A percentile compares a stretch with the other conserved stretches of the same genome.
phyloP scores from a whole-genome alignment of 257 asterid species.

The Lithospermum erythrorhizon region DNA sequence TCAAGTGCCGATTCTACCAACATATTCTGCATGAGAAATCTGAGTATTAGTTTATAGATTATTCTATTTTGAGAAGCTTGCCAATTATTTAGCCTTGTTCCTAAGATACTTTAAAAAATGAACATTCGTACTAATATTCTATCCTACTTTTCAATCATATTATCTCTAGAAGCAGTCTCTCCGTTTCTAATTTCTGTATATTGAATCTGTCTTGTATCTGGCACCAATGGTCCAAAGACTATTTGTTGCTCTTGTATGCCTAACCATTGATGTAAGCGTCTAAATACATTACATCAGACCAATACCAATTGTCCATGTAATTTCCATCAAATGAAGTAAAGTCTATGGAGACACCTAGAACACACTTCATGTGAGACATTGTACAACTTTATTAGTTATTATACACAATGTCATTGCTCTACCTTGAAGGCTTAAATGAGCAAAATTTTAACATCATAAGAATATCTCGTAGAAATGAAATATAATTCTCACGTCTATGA shows the following conservation, averaged over 20 bases:
- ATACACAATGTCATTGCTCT: background rate
- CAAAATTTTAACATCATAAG: background rate
- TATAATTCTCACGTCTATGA: too few relatives aligned
- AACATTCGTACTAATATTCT: too few relatives aligned
- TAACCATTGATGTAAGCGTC: background rate
- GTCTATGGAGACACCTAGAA: background rate
- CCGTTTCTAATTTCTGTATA: background rate
- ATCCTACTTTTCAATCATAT: too few relatives aligned
- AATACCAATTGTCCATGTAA: background rate
- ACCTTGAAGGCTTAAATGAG: background rate
- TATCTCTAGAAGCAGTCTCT: background rate
- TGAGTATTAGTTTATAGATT: background rate
- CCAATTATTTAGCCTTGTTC: background rate
- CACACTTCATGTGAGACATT: background rate
- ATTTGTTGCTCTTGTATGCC: background rate
- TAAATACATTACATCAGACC: background rate
- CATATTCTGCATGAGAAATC: constrained; percentile 34
- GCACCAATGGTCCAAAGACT: background rate
- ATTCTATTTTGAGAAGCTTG: background rate
- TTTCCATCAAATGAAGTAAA: too few relatives aligned
- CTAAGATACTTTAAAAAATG: background rate
- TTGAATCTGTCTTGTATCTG: background rate
- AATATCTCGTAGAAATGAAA: too few relatives aligned
- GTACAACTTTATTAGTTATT: background rate
- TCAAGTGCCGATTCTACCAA: constrained; percentile 54